Base-by-base conservation (phyloP, 2,329 filamentous ascomycete species). In the Didymella exigua region DNA sequence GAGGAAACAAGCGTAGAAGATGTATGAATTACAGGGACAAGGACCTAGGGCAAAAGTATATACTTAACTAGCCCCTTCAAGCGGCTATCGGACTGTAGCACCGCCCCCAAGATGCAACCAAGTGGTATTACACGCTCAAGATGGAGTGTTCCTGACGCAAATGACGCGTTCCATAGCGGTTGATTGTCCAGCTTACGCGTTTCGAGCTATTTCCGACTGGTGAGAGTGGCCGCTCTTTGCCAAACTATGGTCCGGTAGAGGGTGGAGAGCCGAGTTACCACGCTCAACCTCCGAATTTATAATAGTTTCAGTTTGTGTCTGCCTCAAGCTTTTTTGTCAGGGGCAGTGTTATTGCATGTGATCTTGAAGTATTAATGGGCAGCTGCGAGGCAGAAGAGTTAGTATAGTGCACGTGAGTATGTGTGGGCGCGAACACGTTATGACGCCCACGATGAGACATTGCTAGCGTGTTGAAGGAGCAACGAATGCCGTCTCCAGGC, bases 181-280 rank as follows among this genome's bases (percentile, higher is more conserved):
- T 49, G 29, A 57, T 58, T 27, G 31, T 46, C 49, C 40, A 49
- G 57, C 60, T 67, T 67, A 70, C 67, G 68, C 62, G 68, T 71
- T 56, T 52, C 55, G 30, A 42, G 45, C 21, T 43, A 24, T 42
- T 37, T 26, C n/a, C 44, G 37, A 57, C 37, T 30, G 31, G 56
- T 56, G 33, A 45, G 50, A 59, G 55, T 58, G 51, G 59, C 56
- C 58, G 56, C 49, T 53, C 26, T 52, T 46, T 36, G 38, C 24
- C 16, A 45, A 26, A 49, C 52, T 61, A 59, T 19, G 55, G 31
- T 16, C 53, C 59, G 61, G 62, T 41, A 57, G 26, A 53, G 21
- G 34, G 59, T 59, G 70, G 70, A 72, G 70, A 73, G 70, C 70
- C 70, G 68, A 55, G 38, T 46, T n/a, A 46, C 10, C 23, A 41